Evolutionary conservation across 306 rosid species (phyloP).

Genomic region (Lithocarpus polystachyus): DNA sequence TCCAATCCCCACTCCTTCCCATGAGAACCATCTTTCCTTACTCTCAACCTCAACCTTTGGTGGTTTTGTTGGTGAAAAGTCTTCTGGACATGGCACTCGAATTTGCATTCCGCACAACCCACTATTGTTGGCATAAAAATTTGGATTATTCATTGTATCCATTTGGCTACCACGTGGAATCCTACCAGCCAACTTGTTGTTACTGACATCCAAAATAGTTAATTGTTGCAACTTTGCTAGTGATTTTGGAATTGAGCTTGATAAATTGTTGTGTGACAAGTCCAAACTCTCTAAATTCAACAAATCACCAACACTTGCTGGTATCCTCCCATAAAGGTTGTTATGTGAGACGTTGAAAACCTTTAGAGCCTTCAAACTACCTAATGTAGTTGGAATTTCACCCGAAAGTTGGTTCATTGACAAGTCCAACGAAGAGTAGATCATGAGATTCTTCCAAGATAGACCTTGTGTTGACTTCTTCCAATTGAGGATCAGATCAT

Average conservation of each 20-base stretch:
- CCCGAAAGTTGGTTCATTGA: slow-evolving; percentile 18
- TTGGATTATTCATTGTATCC: neutral
- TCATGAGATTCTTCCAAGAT: slow-evolving; percentile 4
- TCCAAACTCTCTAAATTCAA: slow-evolving; percentile 25
- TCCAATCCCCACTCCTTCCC: slow-evolving; percentile 27
- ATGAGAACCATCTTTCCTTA: slow-evolving; percentile 10
- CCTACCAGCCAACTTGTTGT: slow-evolving; percentile 17
- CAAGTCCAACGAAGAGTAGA: neutral
- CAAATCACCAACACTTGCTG: slow-evolving; percentile 26
- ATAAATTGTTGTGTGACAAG: no score
- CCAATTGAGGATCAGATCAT: slow-evolving; percentile 29
- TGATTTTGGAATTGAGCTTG: rapidly evolving
- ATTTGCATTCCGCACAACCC: no score
- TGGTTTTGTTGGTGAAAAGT: neutral
- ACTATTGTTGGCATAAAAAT: no score
- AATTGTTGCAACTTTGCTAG: no score
- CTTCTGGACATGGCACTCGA: neutral
- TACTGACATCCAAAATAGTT: slow-evolving; percentile 13
- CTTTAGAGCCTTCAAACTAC: slow-evolving; percentile 22
- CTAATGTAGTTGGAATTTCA: slow-evolving; percentile 17
- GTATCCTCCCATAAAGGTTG: slow-evolving; percentile 20
- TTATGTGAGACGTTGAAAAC: slow-evolving; percentile 25
- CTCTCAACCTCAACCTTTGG: neutral
- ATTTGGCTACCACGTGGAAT: slow-evolving; percentile 26
- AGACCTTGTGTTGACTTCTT: slow-evolving; percentile 19